Percentiles rank a stretch among this genome's conserved stretches.
These are phyloP conservation scores for Trametes hirsuta DNA, from an alignment of 1,284 basidiomycete genomes.

Conservation along the genomic window DNA sequence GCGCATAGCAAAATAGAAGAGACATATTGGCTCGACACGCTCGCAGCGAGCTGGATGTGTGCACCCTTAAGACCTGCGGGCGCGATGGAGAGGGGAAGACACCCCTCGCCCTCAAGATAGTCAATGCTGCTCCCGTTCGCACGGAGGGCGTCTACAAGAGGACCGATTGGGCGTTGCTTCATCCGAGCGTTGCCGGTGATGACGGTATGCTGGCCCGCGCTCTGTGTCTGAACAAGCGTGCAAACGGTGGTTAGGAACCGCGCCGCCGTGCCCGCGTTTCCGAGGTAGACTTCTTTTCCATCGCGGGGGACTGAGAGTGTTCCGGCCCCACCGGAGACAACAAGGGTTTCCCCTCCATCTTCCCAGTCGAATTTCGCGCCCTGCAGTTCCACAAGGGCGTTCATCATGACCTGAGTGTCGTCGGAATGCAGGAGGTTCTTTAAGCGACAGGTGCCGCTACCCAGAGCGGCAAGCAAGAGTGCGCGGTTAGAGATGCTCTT, in stretches of 20 bases:
- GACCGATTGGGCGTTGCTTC: constrained; percentile 96
- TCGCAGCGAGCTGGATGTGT: constrained; percentile 87
- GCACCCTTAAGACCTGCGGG: constrained; percentile 87
- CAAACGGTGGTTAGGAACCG: constrained; percentile 98
- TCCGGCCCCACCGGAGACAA: constrained; percentile 89
- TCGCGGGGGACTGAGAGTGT: constrained; percentile 75
- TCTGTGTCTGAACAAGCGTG: constrained; percentile 70
- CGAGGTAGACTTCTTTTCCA: constrained; percentile 92
- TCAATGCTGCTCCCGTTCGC: constrained; percentile 82
- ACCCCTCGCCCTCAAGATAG: constrained; percentile 83
- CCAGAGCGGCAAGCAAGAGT: constrained; percentile 91
- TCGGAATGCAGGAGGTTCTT: constrained; percentile 95
- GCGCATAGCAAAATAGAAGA: constrained; percentile 96
- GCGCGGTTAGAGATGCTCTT: constrained; percentile 98
- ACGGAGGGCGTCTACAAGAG: constrained; percentile 90
- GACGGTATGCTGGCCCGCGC: constrained; percentile 58
- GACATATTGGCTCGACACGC: constrained; percentile 97
- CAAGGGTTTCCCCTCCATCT: constrained; percentile 90
- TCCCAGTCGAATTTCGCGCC: constrained; percentile 93
- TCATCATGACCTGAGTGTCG: constrained; percentile 99
- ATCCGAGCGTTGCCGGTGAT: constrained; percentile 98
- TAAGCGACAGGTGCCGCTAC: constrained; percentile 85
- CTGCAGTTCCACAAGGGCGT: constrained; percentile 86
- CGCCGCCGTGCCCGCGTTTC: constrained; percentile 97
- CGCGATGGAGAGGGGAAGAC: constrained; percentile 87